These are phyloP conservation scores for Dryas drummondii DNA, from an alignment of 306 rosid species.

Conservation along the genomic window DNA sequence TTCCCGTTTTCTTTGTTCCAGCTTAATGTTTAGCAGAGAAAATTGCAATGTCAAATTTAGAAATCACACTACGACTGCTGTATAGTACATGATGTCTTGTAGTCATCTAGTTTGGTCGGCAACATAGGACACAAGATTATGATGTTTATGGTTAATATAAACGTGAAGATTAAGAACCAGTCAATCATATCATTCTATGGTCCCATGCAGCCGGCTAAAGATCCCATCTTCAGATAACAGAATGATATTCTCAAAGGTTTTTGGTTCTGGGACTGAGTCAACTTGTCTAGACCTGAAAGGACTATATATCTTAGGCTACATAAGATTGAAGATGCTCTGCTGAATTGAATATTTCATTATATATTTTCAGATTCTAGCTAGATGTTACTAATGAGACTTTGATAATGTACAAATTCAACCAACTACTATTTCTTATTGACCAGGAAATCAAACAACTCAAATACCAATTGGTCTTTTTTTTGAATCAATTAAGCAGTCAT, in stretches of 20 bases:
- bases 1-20: no score
- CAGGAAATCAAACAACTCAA: neutral
- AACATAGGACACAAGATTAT: neutral
- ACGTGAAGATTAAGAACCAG: neutral
- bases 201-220: neutral
- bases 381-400: no score
- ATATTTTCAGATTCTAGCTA: no score
- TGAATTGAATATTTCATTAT: neutral
- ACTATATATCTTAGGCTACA: neutral
- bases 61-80: neutral
- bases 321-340: neutral
- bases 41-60: no score
- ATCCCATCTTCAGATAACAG: neutral
- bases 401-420: no score
- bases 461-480: neutral
- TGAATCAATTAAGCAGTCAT: no score
- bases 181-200: neutral
- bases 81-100: neutral
- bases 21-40: no score
- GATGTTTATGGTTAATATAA: neutral
- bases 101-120: neutral
- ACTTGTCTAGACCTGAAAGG: conserved; percentile 1
- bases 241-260: neutral
- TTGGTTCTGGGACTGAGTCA: neutral
- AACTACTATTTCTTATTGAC: no score